Conservation (phyloP, 768 basidiomycete species). For the Auricularia cornea region DNA sequence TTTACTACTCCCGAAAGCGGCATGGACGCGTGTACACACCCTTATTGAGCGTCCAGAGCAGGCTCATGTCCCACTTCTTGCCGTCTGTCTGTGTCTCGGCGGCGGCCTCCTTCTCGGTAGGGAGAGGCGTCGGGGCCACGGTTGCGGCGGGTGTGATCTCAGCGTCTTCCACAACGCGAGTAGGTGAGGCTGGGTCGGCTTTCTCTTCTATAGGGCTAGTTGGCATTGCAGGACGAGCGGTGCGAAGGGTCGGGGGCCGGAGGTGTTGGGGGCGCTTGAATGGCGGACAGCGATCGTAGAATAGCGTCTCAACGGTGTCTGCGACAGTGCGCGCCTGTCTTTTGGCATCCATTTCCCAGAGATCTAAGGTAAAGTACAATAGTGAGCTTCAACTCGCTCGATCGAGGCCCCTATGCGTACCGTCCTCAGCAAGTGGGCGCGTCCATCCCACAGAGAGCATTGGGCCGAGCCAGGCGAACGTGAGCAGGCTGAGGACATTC, state of each 20-base stretch:
- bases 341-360: conserved; percentile 41
- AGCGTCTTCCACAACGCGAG: too few species aligned
- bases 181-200: too few species aligned
- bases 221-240: not conserved
- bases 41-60: conserved; percentile 4
- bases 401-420: conserved; percentile 23
- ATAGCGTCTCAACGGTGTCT: conserved; percentile 36
- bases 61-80: conserved; percentile 2
- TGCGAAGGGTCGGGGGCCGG: not conserved
- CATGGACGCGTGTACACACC: not conserved
- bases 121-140: not conserved
- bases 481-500: conserved; percentile 33
- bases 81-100: not conserved
- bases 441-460: conserved; percentile 52
- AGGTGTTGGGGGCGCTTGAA: not conserved
- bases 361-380: conserved; percentile 27
- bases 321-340: conserved; percentile 33
- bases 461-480: conserved; percentile 55
- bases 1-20: not conserved
- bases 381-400: not conserved
- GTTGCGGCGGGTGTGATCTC: too few species aligned
- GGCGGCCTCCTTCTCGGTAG: not conserved
- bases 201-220: conserved; percentile 26
- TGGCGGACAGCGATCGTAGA: conserved; percentile 23
- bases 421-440: conserved; percentile 49